Evolutionary conservation across 495 filamentous ascomycete species (phyloP), one percentile per base, ranked within the genome.

Genomic region (Rusavskia elegans): DNA sequence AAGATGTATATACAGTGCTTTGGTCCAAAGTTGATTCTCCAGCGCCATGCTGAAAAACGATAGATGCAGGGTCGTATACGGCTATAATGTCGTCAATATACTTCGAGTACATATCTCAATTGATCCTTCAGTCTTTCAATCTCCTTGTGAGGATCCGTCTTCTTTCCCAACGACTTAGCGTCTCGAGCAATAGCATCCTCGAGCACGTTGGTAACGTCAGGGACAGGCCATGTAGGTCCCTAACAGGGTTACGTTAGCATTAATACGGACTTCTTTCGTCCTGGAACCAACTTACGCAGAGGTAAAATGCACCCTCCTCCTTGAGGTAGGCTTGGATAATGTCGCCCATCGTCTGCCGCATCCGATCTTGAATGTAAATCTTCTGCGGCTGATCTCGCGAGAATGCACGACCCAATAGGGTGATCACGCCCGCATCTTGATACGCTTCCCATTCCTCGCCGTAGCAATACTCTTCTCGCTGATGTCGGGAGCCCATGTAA

Each of bases 401-500:
- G 78, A 98, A 98, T 16, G 92, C 92, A 44, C 86, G 80, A 23
- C 93, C 93, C 20, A 98, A 79, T 30, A 95, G 76, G 5, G 93
- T 97, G 66, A 98, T 87, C 57, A 98, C 83, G 51, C 92, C 92
- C 1, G 93, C 88, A 51, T 88, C 88, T 64, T 90, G 79, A 66
- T 98, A 98, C 3, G 92, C 92, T 68, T 98, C 93, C 92, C 92
- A 98, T 66, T 98, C 92, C 71, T 98, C 92, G 57, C 92, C 92
- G 62, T 98, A 98, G 44, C 95, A 84, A 66, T 98, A 98, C 70
- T 98, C 92, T 70, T 98, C 93, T 53, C 88, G 85, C 71, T 94
- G 88, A 76, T 95, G 89, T 44, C 92, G 87, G 6, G 87, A 89
- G 57, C 92, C 92, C 76, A 98, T 89, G 75, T 97, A 98, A 53